Evolutionary conservation across 768 basidiomycete genomes (phyloP).

Genomic region (Cystobasidium ongulense): DNA sequence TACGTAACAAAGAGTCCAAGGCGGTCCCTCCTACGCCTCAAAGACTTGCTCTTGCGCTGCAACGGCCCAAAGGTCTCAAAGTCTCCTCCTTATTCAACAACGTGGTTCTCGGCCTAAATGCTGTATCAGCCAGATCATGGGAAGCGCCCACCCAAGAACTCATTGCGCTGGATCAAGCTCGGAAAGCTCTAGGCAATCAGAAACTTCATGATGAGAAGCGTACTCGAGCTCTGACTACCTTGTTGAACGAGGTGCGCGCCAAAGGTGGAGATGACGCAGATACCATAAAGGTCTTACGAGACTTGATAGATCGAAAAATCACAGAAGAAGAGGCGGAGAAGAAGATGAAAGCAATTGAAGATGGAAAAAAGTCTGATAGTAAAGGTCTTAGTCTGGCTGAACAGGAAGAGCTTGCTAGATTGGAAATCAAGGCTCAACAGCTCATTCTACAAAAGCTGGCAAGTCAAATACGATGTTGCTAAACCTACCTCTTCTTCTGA

Average conservation of each 20-base stretch:
- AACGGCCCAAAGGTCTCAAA: background rate
- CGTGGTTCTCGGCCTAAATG: background rate
- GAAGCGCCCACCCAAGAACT: background rate
- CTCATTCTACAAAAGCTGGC: background rate
- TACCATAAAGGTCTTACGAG: background rate
- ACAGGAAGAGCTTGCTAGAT: background rate
- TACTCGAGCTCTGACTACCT: background rate
- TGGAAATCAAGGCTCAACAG: background rate
- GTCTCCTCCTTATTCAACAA: background rate
- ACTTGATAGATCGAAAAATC: background rate
- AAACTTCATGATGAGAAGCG: background rate
- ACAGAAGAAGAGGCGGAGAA: slow-evolving; percentile 4
- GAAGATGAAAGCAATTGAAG: background rate
- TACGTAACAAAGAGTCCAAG: too few species aligned
- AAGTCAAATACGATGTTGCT: background rate
- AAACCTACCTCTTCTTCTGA: background rate
- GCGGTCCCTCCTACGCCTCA: too few species aligned
- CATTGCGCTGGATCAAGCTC: slow-evolving; percentile 1
- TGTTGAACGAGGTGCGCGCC: background rate
- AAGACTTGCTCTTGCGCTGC: too few species aligned
- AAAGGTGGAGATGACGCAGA: slow-evolving; percentile 6
- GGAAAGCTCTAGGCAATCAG: background rate
- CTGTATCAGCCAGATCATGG: background rate
- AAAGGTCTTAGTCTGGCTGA: background rate
- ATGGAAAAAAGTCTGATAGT: background rate